Percentiles rank a stretch among this genome's conserved stretches.
Evolutionary conservation across 257 asterid genomes (phyloP).

Genomic region (Rehmannia glutinosa): DNA sequence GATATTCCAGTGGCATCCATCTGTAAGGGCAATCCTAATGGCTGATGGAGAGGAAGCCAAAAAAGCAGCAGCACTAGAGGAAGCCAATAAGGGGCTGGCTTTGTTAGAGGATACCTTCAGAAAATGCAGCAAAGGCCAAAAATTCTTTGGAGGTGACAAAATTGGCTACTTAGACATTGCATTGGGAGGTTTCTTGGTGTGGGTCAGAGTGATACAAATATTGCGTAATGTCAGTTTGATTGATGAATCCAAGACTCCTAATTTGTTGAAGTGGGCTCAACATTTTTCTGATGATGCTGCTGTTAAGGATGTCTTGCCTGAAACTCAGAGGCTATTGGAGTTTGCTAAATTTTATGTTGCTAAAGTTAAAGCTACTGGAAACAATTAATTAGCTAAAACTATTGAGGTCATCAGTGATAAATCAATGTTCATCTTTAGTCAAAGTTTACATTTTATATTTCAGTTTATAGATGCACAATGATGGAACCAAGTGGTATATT

Average conservation of each 20-base stretch:
- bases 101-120: constrained; percentile 37
- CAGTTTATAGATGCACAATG: too few relatives aligned
- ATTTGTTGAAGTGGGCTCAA: constrained; percentile 32
- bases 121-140: constrained; percentile 35
- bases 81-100: constrained; percentile 14
- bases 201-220: constrained; percentile 26
- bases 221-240: constrained; percentile 16
- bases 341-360: constrained; percentile 7
- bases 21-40: background rate
- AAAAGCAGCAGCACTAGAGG: constrained; percentile 9
- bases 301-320: constrained; percentile 34
- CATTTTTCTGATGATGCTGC: constrained; percentile 22
- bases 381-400: background rate
- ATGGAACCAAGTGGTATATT: too few relatives aligned
- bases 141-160: constrained; percentile 43
- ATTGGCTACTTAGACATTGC: constrained; percentile 44
- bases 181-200: constrained; percentile 32
- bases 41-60: constrained; percentile 21
- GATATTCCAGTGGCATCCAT: constrained; percentile 16
- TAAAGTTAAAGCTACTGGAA: background rate
- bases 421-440: too few relatives aligned
- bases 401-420: too few relatives aligned
- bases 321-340: constrained; percentile 22
- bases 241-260: constrained; percentile 24
- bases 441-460: too few relatives aligned